Percentiles rank a stretch among this genome's conserved stretches.
Conservation (phyloP, 768 basidiomycete genomes). For the Lepiota venenata region DNA sequence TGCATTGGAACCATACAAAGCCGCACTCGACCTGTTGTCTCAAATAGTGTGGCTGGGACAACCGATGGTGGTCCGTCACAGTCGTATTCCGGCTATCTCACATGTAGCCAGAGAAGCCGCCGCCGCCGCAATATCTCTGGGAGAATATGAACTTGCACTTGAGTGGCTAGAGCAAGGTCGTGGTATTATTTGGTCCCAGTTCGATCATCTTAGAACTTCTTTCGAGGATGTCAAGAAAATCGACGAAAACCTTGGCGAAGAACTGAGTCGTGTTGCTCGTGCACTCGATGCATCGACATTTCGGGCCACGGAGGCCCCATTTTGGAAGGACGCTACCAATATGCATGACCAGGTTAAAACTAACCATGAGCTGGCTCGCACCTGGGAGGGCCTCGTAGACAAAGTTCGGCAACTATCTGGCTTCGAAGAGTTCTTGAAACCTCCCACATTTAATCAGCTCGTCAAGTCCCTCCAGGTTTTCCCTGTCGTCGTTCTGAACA, state of each 20-base stretch:
- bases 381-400: slow-evolving; percentile 17
- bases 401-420: slow-evolving; percentile 14
- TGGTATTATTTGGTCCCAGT: not conserved
- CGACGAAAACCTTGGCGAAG: slow-evolving; percentile 13
- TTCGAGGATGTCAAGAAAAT: slow-evolving; percentile 16
- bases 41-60: too few relatives aligned
- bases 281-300: slow-evolving; percentile 12
- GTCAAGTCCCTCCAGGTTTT: slow-evolving; percentile 14
- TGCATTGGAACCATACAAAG: too few relatives aligned
- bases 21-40: too few relatives aligned
- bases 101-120: not conserved
- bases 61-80: not conserved
- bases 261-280: slow-evolving; percentile 11
- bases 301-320: not conserved
- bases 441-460: slow-evolving; percentile 1
- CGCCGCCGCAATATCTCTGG: not conserved
- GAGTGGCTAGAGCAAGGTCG: slow-evolving; percentile 1
- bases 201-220: slow-evolving; percentile 20
- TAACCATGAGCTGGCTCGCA: slow-evolving; percentile 16
- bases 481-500: slow-evolving; percentile 19
- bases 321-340: slow-evolving; percentile 1
- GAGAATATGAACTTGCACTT: not conserved
- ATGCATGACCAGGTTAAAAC: slow-evolving; percentile 14
- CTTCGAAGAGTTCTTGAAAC: slow-evolving; percentile 19
- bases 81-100: not conserved